Percentiles rank a stretch among this genome's conserved stretches.
These are phyloP conservation scores for Penicillium steckii DNA, from an alignment of 495 filamentous ascomycete genomes.

Conservation along the genomic window DNA sequence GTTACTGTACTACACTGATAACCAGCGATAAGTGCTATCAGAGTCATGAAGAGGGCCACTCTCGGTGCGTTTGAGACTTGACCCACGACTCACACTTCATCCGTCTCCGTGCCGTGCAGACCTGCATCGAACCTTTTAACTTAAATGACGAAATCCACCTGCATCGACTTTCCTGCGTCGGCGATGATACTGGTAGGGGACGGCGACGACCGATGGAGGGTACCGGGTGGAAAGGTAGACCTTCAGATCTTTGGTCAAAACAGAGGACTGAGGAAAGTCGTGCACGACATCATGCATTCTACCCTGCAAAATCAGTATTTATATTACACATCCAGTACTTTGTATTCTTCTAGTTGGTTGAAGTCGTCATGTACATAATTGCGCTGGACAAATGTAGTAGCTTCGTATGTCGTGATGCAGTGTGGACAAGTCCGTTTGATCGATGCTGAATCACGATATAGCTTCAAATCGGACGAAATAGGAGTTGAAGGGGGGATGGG, in stretches of 20 bases:
- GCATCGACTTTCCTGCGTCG: conserved; percentile 2
- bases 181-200: background rate
- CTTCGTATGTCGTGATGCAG: too few species aligned
- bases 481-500: background rate
- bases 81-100: background rate
- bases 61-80: background rate
- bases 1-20: too few species aligned
- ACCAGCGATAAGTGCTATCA: background rate
- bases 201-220: conserved; percentile 16
- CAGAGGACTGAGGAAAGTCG: conserved; percentile 17
- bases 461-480: background rate
- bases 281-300: too few species aligned
- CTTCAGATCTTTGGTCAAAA: too few species aligned
- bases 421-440: too few species aligned
- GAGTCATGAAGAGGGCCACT: background rate
- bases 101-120: background rate
- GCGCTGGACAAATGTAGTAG: too few species aligned
- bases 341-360: too few species aligned
- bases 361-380: too few species aligned
- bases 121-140: conserved; percentile 1
- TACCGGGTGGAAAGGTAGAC: background rate
- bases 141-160: conserved; percentile 7
- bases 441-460: background rate
- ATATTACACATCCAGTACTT: too few species aligned
- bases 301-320: too few species aligned